Conservation (phyloP, 345 rosid genomes). For the Carallia pectinifolia region DNA sequence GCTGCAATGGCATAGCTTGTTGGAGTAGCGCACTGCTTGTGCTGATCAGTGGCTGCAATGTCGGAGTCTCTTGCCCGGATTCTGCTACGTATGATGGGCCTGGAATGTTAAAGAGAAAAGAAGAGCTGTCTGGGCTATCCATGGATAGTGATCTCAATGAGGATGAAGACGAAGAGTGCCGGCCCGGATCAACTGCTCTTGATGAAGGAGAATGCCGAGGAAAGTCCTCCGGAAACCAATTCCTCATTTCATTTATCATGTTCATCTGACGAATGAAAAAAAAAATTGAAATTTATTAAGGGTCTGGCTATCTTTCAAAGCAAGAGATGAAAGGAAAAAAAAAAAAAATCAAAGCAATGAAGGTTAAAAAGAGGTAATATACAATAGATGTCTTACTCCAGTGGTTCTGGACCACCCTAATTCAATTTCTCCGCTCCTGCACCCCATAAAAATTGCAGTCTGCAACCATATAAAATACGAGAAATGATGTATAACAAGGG, state of each 20-base stretch:
- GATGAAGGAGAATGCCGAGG: constrained; percentile 36
- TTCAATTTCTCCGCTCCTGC: constrained; percentile 82
- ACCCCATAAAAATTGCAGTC: constrained; percentile 82
- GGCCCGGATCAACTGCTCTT: constrained; percentile 25
- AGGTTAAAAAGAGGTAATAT: background rate
- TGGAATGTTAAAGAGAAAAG: constrained; percentile 51
- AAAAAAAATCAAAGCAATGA: background rate
- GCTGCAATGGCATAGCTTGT: background rate
- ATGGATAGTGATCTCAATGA: constrained; percentile 60
- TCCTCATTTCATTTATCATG: constrained; percentile 52
- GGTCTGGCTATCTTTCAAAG: background rate
- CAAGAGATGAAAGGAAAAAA: background rate
- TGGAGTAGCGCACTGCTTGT: constrained; percentile 13
- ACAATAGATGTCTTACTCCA: constrained; percentile 32
- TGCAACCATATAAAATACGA: constrained; percentile 17
- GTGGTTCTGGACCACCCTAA: constrained; percentile 53
- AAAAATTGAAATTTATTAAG: background rate
- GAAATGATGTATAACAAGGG: background rate
- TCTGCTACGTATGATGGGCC: constrained; percentile 28
- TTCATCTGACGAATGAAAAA: constrained; percentile 37
- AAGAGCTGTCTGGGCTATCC: constrained; percentile 61
- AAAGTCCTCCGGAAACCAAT: constrained; percentile 54
- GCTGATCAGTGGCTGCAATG: background rate
- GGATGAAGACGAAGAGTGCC: constrained; percentile 66
- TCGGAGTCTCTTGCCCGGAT: constrained; percentile 1